Conservation (phyloP, 192 early-diverging fungal species). For the Physocladia obscura region DNA sequence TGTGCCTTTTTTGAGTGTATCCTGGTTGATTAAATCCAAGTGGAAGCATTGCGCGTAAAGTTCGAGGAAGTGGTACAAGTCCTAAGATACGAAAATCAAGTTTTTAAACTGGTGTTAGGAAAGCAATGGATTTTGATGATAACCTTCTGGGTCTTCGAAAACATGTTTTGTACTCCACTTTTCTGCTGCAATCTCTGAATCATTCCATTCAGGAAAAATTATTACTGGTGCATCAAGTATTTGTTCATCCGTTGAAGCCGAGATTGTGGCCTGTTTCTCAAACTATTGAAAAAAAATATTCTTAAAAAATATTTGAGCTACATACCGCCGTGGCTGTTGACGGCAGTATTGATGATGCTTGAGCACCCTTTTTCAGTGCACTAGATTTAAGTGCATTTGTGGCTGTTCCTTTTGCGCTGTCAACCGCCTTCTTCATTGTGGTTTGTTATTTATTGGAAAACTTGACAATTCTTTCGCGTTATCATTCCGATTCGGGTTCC, state of each 20-base stretch:
- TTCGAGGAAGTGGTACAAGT: conserved; percentile 6
- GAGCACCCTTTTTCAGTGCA: conserved; percentile 5
- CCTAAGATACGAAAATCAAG: conserved; percentile 31
- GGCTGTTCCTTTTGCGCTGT: conserved; percentile 1
- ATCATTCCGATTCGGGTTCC: too few relatives aligned
- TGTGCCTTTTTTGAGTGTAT: conserved; percentile 4
- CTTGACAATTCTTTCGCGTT: conserved; percentile 8
- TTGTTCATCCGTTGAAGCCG: conserved; percentile 19
- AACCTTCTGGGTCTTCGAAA: conserved; percentile 58
- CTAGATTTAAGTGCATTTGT: conserved; percentile 3
- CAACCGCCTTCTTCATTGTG: conserved; percentile 12
- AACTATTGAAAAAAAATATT: too few relatives aligned
- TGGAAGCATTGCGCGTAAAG: conserved; percentile 11
- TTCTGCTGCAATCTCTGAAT: conserved; percentile 55
- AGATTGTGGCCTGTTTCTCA: too few relatives aligned
- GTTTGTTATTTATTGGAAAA: not conserved
- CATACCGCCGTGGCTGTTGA: conserved; percentile 1
- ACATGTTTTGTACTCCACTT: conserved; percentile 60
- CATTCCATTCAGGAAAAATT: conserved; percentile 62
- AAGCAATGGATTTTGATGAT: too few relatives aligned
- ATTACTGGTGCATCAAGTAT: conserved; percentile 39
- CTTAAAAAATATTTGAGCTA: too few relatives aligned
- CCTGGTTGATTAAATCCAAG: not conserved
- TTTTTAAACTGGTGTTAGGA: conserved; percentile 41
- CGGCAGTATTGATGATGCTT: not conserved